phyloP scores from a whole-genome alignment of 495 filamentous ascomycete species.

The Tuber melanosporum region DNA sequence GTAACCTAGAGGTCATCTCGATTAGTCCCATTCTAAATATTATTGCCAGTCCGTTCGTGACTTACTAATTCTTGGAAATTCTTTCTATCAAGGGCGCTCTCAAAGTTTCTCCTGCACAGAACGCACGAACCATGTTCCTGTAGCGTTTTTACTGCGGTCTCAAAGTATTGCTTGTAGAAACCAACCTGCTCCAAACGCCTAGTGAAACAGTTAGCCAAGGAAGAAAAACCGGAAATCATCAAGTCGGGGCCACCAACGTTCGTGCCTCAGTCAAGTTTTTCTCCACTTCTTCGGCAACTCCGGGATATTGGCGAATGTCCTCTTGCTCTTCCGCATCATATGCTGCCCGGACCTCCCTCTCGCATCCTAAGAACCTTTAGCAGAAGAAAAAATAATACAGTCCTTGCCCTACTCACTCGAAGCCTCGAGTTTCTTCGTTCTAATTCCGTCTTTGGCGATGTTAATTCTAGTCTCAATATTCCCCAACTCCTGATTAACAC shows the following conservation, averaged over 20 bases:
- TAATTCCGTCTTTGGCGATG: conserved; percentile 54
- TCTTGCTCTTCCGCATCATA: conserved; percentile 25
- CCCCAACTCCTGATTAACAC: conserved; percentile 63
- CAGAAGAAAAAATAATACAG: not conserved
- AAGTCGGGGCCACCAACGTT: conserved; percentile 30
- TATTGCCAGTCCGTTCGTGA: not conserved
- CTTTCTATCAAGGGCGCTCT: conserved; percentile 23
- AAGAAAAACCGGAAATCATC: conserved; percentile 11
- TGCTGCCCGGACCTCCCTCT: conserved; percentile 30
- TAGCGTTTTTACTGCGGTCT: conserved; percentile 21
- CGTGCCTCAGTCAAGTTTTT: conserved; percentile 32
- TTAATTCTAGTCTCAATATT: conserved; percentile 73
- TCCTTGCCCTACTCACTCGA: conserved; percentile 45
- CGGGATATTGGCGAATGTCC: conserved; percentile 35
- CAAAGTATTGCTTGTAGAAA: conserved; percentile 31
- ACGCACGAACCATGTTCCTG: conserved; percentile 32
- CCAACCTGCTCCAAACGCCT: conserved; percentile 32
- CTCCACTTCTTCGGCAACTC: conserved; percentile 37
- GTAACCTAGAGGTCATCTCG: conserved; percentile 19
- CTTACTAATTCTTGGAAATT: conserved; percentile 37
- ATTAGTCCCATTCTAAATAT: conserved; percentile 3
- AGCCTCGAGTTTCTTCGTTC: conserved; percentile 56
- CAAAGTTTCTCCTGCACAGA: conserved; percentile 35
- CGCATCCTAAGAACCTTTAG: conserved; percentile 29
- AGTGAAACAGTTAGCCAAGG: conserved; percentile 8